phyloP scores from a whole-genome alignment of 2,329 filamentous ascomycete species.

The Kalaharituber pfeilii region DNA sequence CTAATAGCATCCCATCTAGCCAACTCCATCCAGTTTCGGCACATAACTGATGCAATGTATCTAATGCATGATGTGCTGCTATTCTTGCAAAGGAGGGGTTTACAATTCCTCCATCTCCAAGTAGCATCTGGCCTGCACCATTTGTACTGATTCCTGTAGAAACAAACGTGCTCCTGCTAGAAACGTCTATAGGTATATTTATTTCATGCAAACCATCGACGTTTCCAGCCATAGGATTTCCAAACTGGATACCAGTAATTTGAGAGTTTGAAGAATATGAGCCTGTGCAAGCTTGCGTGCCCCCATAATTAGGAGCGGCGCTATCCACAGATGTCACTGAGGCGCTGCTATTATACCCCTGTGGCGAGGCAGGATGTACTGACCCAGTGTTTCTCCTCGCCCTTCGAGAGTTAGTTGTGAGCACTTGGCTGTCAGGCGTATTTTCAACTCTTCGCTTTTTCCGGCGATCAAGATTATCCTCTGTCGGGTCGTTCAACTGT shows the following conservation, averaged over 20 bases:
- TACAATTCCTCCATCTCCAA: not conserved
- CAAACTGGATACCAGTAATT: not conserved
- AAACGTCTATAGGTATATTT: not conserved
- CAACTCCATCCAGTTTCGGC: constrained; percentile 70
- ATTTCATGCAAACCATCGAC: not conserved
- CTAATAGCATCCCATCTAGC: constrained; percentile 82
- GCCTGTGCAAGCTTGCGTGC: not conserved
- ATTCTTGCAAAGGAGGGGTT: constrained; percentile 23
- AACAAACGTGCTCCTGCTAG: not conserved
- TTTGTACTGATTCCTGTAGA: not conserved
- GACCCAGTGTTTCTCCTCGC: not conserved
- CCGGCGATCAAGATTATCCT: constrained; percentile 36
- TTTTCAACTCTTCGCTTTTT: constrained; percentile 23
- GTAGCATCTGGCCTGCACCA: not conserved
- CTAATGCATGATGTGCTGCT: constrained; percentile 37
- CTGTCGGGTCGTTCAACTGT: constrained; percentile 32
- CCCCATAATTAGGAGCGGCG: not conserved
- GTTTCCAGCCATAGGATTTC: not conserved
- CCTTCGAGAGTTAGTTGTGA: not conserved
- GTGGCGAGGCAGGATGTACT: not conserved
- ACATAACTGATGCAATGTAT: constrained; percentile 56
- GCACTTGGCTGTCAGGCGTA: constrained; percentile 15
- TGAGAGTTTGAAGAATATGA: not conserved
- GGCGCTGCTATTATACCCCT: not conserved
- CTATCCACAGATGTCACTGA: not conserved